These are phyloP conservation scores for Polygonum aviculare DNA, from an alignment of 148 eudicot genomes.

Conservation along the genomic window DNA sequence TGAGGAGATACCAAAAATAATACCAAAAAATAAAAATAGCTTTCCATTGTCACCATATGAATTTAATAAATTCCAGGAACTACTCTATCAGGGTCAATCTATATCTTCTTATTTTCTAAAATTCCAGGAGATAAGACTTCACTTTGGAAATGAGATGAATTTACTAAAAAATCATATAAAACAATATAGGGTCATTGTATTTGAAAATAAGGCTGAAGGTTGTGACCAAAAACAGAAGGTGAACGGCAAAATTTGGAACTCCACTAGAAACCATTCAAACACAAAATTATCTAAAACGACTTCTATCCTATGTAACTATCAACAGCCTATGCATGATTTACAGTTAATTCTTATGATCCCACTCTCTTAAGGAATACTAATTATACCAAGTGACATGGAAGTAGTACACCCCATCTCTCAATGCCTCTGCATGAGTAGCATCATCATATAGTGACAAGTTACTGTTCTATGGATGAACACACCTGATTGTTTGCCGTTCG, in stretches of 20 bases:
- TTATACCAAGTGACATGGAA: background rate
- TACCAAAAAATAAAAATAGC: background rate
- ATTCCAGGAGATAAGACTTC: background rate
- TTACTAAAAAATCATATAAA: too few species aligned
- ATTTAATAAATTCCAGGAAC: background rate
- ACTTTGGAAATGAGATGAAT: background rate
- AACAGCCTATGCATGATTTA: background rate
- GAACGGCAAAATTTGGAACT: background rate
- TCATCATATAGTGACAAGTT: background rate
- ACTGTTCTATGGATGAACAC: background rate
- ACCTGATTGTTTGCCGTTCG: slow-evolving; percentile 91
- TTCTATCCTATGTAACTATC: background rate
- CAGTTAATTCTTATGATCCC: background rate
- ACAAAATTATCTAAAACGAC: background rate
- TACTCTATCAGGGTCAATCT: background rate
- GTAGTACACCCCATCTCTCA: background rate
- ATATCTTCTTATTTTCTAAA: background rate
- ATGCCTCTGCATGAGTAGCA: background rate
- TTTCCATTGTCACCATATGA: background rate
- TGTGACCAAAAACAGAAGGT: background rate
- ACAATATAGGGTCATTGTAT: too few species aligned
- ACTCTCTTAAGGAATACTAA: background rate
- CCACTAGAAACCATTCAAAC: background rate
- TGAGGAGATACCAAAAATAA: too few species aligned
- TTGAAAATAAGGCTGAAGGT: background rate